Evolutionary conservation across 1,284 basidiomycete genomes (phyloP).

Genomic region (Cystobasidiaceae sp.): DNA sequence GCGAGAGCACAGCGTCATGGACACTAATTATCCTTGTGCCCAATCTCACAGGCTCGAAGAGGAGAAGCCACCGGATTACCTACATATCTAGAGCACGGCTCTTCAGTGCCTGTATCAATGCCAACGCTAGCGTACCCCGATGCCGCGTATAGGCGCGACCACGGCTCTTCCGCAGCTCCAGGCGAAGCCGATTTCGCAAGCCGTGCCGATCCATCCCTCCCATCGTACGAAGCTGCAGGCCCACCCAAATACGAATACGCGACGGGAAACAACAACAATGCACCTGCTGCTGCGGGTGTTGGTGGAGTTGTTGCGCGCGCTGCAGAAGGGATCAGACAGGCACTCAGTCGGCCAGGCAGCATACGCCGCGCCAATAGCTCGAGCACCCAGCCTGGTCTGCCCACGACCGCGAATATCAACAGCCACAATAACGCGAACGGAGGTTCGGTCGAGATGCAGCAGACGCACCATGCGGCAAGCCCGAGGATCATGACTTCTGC

Average conservation of each 20-base stretch:
- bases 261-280: neutral
- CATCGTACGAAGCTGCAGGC: conserved; percentile 7
- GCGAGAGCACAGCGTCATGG: neutral
- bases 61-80: conserved; percentile 26
- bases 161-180: too few species aligned
- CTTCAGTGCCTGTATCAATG: conserved; percentile 8
- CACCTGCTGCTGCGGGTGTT: conserved; percentile 6
- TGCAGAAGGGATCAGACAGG: neutral
- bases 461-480: conserved; percentile 5
- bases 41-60: neutral
- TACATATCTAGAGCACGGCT: conserved; percentile 8
- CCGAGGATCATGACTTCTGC: conserved; percentile 1
- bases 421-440: neutral
- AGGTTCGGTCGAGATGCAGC: neutral
- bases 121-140: conserved; percentile 20
- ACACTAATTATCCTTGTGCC: neutral
- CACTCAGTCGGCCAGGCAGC: neutral
- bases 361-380: neutral
- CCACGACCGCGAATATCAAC: neutral
- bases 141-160: conserved; percentile 1
- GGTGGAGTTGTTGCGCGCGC: neutral
- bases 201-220: neutral
- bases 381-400: neutral
- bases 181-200: neutral
- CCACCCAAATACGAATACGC: conserved; percentile 27